Evolutionary conservation across 768 basidiomycete genomes (phyloP), one percentile per base, ranked within the genome.

Genomic region (Naganishia onofrii): DNA sequence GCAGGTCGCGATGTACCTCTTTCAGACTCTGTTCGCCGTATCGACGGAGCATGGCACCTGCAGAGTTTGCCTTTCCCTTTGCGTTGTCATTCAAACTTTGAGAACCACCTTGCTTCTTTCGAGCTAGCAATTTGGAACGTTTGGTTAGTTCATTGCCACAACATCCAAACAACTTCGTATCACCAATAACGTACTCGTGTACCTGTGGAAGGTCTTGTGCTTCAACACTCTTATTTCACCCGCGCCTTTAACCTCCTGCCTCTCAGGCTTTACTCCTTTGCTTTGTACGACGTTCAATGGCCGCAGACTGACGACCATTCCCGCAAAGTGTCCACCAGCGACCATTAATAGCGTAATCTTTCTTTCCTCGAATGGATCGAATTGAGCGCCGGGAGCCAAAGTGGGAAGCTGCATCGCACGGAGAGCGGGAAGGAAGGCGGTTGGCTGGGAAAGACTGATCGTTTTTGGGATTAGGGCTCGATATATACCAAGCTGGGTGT

Each of bases 291-390:
- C 76, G 68, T 79, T 83, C 56, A 75, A 67, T 9, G 77, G 77
- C 46, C 74, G 76, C 82, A 69, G 85, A 71, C 70, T 83, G 81
- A 80, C 88, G 38, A 99, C 84, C 68, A 93, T 89, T 29, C 95
- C 96, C 17, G 96, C 96, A 82, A 99, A 98, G 80, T 99, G 96
- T 13, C 96, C 96, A 26, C 96, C 94, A 0, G 96, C 96, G 48
- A 90, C 88, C 93, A 97, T 96, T 76, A 99, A 90, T 85, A 98
- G 81, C 0, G 93, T 91, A 90, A 94, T 95, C 70, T 86, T 89
- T 46, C 93, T 72, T 58, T 80, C 79, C 29, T 66, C 70, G 21
- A 75, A 66, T 23, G 73, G 72, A 28, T 70, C 72, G 23, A 58
- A 69, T 2, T 44, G 29, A 9, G 34, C 44, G 23, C 29, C 42